Evolutionary conservation across 306 rosid species (phyloP), one percentile per base, ranked within the genome.

Genomic region (Gleditsia sinensis): DNA sequence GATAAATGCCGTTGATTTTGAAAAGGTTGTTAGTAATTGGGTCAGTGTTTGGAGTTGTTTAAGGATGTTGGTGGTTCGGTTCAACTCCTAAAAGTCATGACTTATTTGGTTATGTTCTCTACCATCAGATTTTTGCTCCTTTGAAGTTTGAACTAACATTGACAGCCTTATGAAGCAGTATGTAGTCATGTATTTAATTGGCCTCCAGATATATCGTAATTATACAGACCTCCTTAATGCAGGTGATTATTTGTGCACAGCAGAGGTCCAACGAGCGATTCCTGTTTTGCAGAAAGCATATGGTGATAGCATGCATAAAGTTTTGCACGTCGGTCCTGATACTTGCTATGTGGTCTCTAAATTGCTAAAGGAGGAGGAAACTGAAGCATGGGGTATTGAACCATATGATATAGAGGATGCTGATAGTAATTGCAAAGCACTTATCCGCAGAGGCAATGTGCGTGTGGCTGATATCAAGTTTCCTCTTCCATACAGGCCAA

Each of bases 301-400:
- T 7, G 89, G 89, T 6, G 84, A 82, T 62, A 63, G 84, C 85
- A 75, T 82, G 81, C 88, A 50, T 63, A 84, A 82, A 67, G 80
- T 87, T 71, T 67, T 87, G 78, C 88, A 87, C 19, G 77, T 87
- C 34, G 91, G 91, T 45, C 91, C 88, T 24, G 87, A 84, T 55
- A 69, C 85, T 68, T 83, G 85, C 75, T 79, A 71, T 21, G 88
- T 86, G 77, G 81, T 82, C 56, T 84, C 83, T 34, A 80, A 76
- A 62, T 82, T 88, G 82, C 79, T 73, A 12, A 70, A 61, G 70
- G 88, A 89, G 76, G 86, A 83, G 46, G 91, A 84, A 75, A 84
- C 89, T 73, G 91, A 80, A 76, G 94, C 86, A n/a, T 89, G 94
- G 91, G 94, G 89, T 20, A 55, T 78, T 79, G 94, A 89, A 63